Evolutionary conservation across 805 yeast genomes (phyloP), one percentile per base, ranked within the genome.

Genomic region (Ogataea methanolica): DNA sequence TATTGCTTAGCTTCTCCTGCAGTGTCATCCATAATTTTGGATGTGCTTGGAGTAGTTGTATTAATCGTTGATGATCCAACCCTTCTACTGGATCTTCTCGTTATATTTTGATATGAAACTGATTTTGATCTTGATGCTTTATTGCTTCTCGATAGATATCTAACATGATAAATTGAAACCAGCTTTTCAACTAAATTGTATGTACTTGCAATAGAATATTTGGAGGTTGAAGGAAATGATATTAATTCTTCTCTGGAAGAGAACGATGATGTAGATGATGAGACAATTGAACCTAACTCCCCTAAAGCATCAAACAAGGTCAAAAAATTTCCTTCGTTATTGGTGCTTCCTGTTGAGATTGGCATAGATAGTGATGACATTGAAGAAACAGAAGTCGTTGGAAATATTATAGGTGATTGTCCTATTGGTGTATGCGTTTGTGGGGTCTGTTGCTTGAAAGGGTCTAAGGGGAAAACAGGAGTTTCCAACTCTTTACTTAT

Each of bases 261-360:
- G 29, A 87, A 77, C 2, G 80, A 76, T 0, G 88, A 77, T 0
- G 85, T 82, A 2, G 90, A 80, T 0, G 89, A 80, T 0, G 92
- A 81, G 1, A 82, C 80, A 5, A 89, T 76, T 5, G 80, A 69
- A 2, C 96, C 89, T 47, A 87, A 73, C 4, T 88, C 94, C 2
- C 80, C 78, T 50, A 85, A 67, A 0, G 96, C 92, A 60, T 88
- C 95, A 1, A 82, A 73, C 49, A 89, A 61, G 0, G 95, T 81
- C 45, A 88, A 70, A 54, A 87, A 85, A 33, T 65, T 66, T 38
- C 61, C 49, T 19, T 65, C 68, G 42, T 33, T 21, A 31, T 46
- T 47, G 34, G 51, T 49, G 21, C 52, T 45, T 2, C 44, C 34
- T 14, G 53, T 41, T 31, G 43, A 45, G 2, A 56, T 45, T 4